These are phyloP conservation scores for Hypoxylon sp. DNA, from an alignment of 2,329 filamentous ascomycete genomes.

Conservation along the genomic window DNA sequence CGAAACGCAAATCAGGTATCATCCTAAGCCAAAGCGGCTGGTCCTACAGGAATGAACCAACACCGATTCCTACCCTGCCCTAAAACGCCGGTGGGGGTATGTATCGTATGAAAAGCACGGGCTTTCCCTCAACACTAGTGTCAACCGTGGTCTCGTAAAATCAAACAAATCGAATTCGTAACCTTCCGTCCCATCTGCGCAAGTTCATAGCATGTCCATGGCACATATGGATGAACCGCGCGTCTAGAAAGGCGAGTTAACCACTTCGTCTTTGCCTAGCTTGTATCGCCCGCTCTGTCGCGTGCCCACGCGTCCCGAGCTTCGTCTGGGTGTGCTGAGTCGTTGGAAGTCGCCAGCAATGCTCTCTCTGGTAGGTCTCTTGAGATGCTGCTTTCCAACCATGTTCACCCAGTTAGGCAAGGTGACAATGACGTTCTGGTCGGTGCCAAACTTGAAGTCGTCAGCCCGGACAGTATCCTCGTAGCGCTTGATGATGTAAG, in stretches of 20 bases:
- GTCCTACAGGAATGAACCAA: slow-evolving; percentile 24
- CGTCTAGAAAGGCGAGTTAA: slow-evolving; percentile 75
- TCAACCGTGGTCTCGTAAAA: slow-evolving; percentile 39
- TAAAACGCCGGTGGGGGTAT: slow-evolving; percentile 50
- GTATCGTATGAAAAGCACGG: slow-evolving; percentile 44
- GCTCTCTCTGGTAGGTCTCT: slow-evolving; percentile 91
- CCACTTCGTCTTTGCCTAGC: slow-evolving; percentile 85
- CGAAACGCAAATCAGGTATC: slow-evolving; percentile 27
- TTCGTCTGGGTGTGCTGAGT: slow-evolving; percentile 65
- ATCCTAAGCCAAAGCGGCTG: slow-evolving; percentile 33
- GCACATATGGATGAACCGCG: not conserved
- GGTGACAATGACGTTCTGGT: slow-evolving; percentile 98
- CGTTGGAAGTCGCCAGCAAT: slow-evolving; percentile 76
- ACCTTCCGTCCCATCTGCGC: not conserved
- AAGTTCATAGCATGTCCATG: not conserved
- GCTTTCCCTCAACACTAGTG: slow-evolving; percentile 27
- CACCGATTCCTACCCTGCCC: slow-evolving; percentile 32
- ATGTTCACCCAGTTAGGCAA: slow-evolving; percentile 98
- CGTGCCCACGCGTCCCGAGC: slow-evolving; percentile 67
- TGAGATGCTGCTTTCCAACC: slow-evolving; percentile 88
- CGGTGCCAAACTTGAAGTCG: slow-evolving; percentile 96
- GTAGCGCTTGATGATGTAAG: slow-evolving; percentile 98
- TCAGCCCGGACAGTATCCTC: slow-evolving; percentile 96
- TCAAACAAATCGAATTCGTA: slow-evolving; percentile 11
- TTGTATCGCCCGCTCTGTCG: slow-evolving; percentile 76